Base-by-base conservation (phyloP, 169 alveolate species). In the Plasmodium gaboni region DNA sequence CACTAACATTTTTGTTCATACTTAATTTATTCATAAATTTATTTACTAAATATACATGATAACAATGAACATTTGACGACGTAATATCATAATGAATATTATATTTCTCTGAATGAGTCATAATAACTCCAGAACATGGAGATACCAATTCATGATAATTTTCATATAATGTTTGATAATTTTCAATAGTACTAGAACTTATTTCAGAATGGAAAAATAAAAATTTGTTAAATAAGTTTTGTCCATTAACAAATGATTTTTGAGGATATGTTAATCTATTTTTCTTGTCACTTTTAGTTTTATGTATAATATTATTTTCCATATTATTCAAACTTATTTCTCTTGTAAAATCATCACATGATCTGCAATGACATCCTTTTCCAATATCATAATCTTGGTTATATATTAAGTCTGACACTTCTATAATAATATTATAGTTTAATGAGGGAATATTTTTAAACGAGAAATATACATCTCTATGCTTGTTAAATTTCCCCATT, bases 41-140 rank as follows among this genome's bases (percentile, higher is more conserved):
- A 22, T 86, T 78, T 3, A 86, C 57, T 55, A 86, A 44, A 70
- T 51, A 24, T 46, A 86, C 67, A 67, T 86, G 70, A 50, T 70
- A 86, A 38, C 92, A 86, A 46, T 55, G 24, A 12, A 70, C 67
- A 32, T 22, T 60, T 12, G 50, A 8, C 13, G 24, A 55, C 1
- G 10, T 38, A 17, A 83, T 6, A 50, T 86, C 76, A 70, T 86
- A 86, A 46, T 86, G 61, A 7, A 86, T 44, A 28, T 86, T 86
- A 38, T 70, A 86, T 44, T 86, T 70, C 15, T 60, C 69, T 53
- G 87, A 59, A 46, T 86, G 92, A 13, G 46, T 38, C 87, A 71
- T 71, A 7, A 86, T 86, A 13, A 65, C 19, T 46, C 92, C 92
- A 32, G 92, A 86, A 57, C 92, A 86, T 26, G 92, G 92, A 24